phyloP scores from a whole-genome alignment of 352 stramenopile species.

The Pythium guiyangense region DNA sequence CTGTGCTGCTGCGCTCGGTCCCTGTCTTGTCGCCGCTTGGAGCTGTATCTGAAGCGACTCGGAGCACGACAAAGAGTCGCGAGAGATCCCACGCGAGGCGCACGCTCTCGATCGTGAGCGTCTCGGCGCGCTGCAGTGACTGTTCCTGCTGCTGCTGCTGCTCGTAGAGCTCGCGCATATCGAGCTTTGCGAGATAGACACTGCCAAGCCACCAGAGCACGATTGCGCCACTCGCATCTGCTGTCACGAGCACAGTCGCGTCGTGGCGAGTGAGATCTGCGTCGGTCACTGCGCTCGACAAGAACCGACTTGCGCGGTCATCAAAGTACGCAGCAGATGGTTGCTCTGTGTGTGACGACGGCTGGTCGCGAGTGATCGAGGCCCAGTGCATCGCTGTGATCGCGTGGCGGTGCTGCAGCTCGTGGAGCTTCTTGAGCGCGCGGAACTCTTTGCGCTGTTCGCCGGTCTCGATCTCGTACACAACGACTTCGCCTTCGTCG shows the following conservation, averaged over 20 bases:
- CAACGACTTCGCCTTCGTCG: constrained; percentile 58
- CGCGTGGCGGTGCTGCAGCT: constrained; percentile 27
- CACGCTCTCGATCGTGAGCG: constrained; percentile 30
- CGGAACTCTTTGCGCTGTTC: constrained; percentile 24
- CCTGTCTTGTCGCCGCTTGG: no score
- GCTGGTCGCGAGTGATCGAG: no score
- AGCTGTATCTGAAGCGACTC: neutral
- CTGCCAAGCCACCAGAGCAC: constrained; percentile 61
- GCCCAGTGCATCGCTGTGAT: constrained; percentile 66
- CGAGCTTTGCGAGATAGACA: constrained; percentile 42
- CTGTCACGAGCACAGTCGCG: constrained; percentile 35
- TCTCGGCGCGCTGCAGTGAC: neutral
- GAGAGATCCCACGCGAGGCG: constrained; percentile 32
- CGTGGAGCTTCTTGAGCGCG: constrained; percentile 17
- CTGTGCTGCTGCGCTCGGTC: neutral
- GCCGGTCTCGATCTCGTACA: constrained; percentile 63
- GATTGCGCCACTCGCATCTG: constrained; percentile 31
- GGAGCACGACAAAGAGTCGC: constrained; percentile 27
- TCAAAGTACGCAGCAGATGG: constrained; percentile 21
- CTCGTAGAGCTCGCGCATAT: constrained; percentile 23
- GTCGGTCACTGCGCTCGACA: constrained; percentile 9
- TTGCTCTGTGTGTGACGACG: neutral
- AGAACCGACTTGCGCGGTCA: constrained; percentile 27
- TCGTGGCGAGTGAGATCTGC: no score
- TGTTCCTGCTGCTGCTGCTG: constrained; percentile 12